Base-by-base conservation (phyloP, 1,284 basidiomycete species). In the Ustilago bromivora region DNA sequence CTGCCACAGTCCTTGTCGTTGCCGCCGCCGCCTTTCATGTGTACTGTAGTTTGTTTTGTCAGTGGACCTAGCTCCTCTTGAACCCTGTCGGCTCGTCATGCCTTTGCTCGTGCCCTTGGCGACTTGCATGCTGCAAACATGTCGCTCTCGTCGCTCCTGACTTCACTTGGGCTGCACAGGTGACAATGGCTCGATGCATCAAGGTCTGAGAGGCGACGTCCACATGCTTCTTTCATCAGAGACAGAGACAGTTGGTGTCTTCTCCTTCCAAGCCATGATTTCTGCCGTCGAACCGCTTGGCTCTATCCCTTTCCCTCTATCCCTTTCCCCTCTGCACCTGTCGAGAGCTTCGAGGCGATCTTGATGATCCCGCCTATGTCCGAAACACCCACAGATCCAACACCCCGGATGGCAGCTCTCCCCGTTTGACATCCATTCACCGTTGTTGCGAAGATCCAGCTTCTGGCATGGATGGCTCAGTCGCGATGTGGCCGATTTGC, bases 141-240 rank as follows among this genome's bases (percentile, higher is more conserved):
- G 38, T 17, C 4, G 38, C 38, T 40, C 11, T 19, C 28, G 28
- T 32, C 49, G 31, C 49, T 51, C 11, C n/a, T 17, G 49, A 23
- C 59, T 71, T 66, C 59, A 62, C 69, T 71, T 71, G 54, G 59
- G 63, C 57, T 65, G 60, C 61, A 31, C 52, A 51, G n/a, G 19
- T 46, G 23, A 28, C 23, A 15, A 46, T 56, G 57, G 32, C 43
- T 49, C 46, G 46, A 63, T 32, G 43, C 41, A 38, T 32, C 5
- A 38, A 12, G 54, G 41, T 51, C 51, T 41, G 54, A 57, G 54
- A 51, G 53, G 9, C 19, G 35, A 34, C 7, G 41, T 40, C 36
- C 54, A 57, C 61, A 55, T 49, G 40, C 49, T 19, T 51, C 46
- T 32, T 51, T 51, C 49, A 51, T 56, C 35, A 53, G 23, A n/a